Percentiles rank a stretch among this genome's conserved stretches.
These are phyloP conservation scores for Ceratopteris richardii DNA, from an alignment of 75 land plant species.

Conservation along the genomic window DNA sequence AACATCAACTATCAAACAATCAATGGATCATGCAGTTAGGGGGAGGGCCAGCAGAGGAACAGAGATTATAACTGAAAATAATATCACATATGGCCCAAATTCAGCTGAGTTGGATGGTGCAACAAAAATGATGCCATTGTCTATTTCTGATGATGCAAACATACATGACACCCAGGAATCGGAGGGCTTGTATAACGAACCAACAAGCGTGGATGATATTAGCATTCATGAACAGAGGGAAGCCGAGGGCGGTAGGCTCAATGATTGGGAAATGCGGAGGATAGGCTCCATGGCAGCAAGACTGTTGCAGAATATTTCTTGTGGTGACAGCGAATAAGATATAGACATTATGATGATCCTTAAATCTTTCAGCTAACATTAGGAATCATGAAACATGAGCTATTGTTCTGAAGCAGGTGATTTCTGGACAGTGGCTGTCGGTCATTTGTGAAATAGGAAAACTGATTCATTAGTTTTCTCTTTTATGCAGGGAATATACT, in stretches of 20 bases:
- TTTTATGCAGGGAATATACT: too few relatives aligned
- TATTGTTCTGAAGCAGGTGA: too few relatives aligned
- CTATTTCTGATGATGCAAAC: conserved; percentile 1
- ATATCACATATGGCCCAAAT: not conserved
- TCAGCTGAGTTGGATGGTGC: too few relatives aligned
- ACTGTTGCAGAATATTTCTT: conserved; percentile 45
- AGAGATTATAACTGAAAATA: not conserved
- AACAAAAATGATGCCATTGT: conserved; percentile 2
- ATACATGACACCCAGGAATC: not conserved
- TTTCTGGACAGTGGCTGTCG: too few relatives aligned
- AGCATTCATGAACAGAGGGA: not conserved
- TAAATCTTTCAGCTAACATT: too few relatives aligned
- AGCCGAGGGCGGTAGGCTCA: conserved; percentile 4
- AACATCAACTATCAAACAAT: not conserved
- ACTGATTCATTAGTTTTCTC: too few relatives aligned
- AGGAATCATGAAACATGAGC: too few relatives aligned
- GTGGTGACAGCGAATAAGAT: too few relatives aligned
- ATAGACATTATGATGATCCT: too few relatives aligned
- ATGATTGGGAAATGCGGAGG: conserved; percentile 73
- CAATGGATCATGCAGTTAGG: not conserved
- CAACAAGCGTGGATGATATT: not conserved
- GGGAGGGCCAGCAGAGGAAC: conserved; percentile 1
- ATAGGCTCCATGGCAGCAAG: conserved; percentile 75
- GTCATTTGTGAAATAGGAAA: too few relatives aligned
- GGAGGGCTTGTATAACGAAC: not conserved